These are phyloP conservation scores for Suillus alpinus DNA, from an alignment of 768 basidiomycete species.

Conservation along the genomic window DNA sequence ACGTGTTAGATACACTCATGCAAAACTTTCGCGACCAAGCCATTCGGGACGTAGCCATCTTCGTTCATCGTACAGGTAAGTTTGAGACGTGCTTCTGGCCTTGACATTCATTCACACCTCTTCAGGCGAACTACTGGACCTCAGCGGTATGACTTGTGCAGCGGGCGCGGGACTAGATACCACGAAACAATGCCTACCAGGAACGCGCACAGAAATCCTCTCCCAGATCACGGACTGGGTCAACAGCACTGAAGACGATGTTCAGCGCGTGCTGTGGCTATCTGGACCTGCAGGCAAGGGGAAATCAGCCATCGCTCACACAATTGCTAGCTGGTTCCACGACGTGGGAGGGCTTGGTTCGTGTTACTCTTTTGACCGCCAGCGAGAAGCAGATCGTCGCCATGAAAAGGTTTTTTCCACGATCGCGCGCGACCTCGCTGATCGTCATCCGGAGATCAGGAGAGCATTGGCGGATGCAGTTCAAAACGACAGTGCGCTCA, in stretches of 20 bases:
- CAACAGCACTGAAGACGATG: constrained; percentile 6
- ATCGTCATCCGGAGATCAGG: neutral
- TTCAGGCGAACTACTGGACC: neutral
- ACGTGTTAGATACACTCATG: neutral
- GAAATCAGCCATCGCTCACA: constrained; percentile 17
- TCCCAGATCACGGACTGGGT: constrained; percentile 27
- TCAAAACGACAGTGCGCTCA: neutral
- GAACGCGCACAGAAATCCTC: constrained; percentile 23
- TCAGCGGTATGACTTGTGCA: neutral
- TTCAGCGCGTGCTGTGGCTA: constrained; percentile 18
- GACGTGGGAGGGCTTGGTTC: constrained; percentile 14
- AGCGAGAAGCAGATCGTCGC: constrained; percentile 5
- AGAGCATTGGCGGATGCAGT: neutral
- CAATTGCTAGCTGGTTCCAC: constrained; percentile 7
- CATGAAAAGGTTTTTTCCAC: constrained; percentile 14
- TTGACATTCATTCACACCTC: neutral
- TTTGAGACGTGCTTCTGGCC: neutral
- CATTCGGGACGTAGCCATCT: neutral
- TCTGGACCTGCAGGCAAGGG: constrained; percentile 24
- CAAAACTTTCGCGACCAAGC: neutral
- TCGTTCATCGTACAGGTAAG: neutral
- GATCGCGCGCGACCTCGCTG: constrained; percentile 18
- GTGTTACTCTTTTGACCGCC: constrained; percentile 3
- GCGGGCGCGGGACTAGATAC: constrained; percentile 6
- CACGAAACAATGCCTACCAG: constrained; percentile 13